A percentile compares a stretch with the other conserved stretches of the same genome.
Conservation (phyloP, 1,284 basidiomycete species). For the Melampsora allii-populina region DNA sequence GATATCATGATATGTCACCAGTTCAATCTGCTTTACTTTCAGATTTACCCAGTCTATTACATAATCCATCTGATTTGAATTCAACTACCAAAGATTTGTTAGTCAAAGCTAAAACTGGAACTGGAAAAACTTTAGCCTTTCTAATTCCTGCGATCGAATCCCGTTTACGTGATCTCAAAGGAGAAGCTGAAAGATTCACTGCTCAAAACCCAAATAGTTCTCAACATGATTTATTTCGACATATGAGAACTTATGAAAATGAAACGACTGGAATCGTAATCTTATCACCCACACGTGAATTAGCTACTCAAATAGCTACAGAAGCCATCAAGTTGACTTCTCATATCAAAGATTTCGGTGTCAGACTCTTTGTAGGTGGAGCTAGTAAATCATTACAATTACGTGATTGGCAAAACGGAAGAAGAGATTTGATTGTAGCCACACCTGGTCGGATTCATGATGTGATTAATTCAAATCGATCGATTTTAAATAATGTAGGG, state of each 20-base stretch:
- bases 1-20: conserved; percentile 70
- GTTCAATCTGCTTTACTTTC: conserved; percentile 77
- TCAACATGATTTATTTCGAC: conserved; percentile 40
- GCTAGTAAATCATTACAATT: conserved; percentile 66
- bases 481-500: conserved; percentile 60
- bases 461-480: conserved; percentile 64
- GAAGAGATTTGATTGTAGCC: conserved; percentile 82
- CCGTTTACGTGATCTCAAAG: conserved; percentile 48
- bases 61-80: conserved; percentile 54
- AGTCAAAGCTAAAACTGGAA: conserved; percentile 53
- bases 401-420: conserved; percentile 62
- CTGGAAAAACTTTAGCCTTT: conserved; percentile 53
- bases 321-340: conserved; percentile 70
- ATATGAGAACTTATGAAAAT: conserved; percentile 48
- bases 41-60: conserved; percentile 58
- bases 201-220: conserved; percentile 50
- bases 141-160: conserved; percentile 52
- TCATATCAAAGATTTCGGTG: conserved; percentile 66
- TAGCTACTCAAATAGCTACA: conserved; percentile 87
- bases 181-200: conserved; percentile 49
- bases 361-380: conserved; percentile 79
- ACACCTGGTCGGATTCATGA: conserved; percentile 89
- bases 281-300: conserved; percentile 88
- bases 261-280: conserved; percentile 69
- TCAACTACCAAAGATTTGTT: conserved; percentile 50